Base-by-base conservation (phyloP, 2,329 filamentous ascomycete species). In the Coniella vitis region DNA sequence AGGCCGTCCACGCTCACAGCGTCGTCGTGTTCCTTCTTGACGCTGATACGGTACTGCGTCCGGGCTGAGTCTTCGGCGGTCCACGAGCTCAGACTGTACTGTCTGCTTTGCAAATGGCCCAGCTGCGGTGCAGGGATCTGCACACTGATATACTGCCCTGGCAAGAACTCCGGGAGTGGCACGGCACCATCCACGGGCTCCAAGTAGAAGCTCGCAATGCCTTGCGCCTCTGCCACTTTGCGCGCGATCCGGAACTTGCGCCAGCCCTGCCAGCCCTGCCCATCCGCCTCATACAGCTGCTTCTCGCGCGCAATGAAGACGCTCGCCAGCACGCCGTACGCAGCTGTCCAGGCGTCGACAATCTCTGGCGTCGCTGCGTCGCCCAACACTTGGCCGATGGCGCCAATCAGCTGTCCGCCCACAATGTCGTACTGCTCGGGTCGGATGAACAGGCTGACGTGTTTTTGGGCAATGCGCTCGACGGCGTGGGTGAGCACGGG, bases 401-500 rank as follows among this genome's bases (percentile, higher is more conserved):
- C 83, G 42, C 73, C 75, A 16, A 90, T 71, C 1, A 90, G 73
- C 61, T 82, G 74, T 54, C 78, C 74, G 37, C 83, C 86, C 2
- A 90, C 86, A 29, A 88, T 75, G 45, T 72, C 66, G 62, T 90
- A 90, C 46, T 89, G 81, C 19, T 81, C 83, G 0, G 86, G 74
- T 55, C 72, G 68, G 59, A 90, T 77, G 60, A 78, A 79, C n/a
- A 90, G 73, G 1, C 79, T 84, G 20, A 75, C 84, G 60, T 90
- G 86, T 68, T 89, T 90, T 59, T 89, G 79, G 49, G 82, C 83
- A 55, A 91, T 89, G 58, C 83, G 77, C 63, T 87, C 82, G 13
- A 79, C 70, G 31, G 68, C 69, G 29, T 76, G 71, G 12, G 63
- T 63, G 4, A 90, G 71, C 17, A 70, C 76, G 40, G 73, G 75